phyloP scores from a whole-genome alignment of 495 filamentous ascomycete species.

The Aspergillus campestris region DNA sequence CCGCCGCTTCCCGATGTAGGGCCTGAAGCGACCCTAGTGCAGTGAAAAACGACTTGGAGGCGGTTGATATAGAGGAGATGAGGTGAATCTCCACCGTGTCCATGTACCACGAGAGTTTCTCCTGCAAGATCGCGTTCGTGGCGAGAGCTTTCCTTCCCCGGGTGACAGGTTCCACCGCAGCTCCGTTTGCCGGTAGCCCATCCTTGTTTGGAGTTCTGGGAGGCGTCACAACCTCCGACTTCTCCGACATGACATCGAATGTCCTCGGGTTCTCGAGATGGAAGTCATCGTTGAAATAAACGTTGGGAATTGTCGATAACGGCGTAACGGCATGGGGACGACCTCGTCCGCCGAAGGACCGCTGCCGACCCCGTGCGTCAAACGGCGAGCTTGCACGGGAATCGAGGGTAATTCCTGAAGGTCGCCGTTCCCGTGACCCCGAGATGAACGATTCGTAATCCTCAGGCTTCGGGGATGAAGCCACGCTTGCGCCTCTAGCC shows the following conservation, averaged over 20 bases:
- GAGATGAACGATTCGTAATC: slow-evolving; percentile 29
- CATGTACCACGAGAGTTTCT: slow-evolving; percentile 99
- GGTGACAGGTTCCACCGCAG: slow-evolving; percentile 42
- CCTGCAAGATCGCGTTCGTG: slow-evolving; percentile 96
- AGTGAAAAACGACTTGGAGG: slow-evolving; percentile 93
- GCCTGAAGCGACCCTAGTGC: slow-evolving; percentile 86
- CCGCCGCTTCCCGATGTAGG: slow-evolving; percentile 83
- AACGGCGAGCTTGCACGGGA: slow-evolving; percentile 36
- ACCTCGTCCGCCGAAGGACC: slow-evolving; percentile 26
- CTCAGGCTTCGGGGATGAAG: slow-evolving; percentile 23
- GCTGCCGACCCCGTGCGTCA: slow-evolving; percentile 25
- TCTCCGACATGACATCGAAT: slow-evolving; percentile 94
- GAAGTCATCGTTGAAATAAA: slow-evolving; percentile 95
- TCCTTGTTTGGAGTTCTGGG: slow-evolving; percentile 47
- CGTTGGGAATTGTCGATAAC: slow-evolving; percentile 78
- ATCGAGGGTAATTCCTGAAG: slow-evolving; percentile 26
- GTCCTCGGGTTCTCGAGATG: slow-evolving; percentile 93
- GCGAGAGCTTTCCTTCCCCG: slow-evolving; percentile 73
- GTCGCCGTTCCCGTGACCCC: slow-evolving; percentile 30
- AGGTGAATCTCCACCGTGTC: slow-evolving; percentile 97
- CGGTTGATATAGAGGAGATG: slow-evolving; percentile 90
- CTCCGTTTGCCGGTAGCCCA: slow-evolving; percentile 52
- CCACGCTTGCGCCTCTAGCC: slow-evolving; percentile 18
- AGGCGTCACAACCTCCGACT: slow-evolving; percentile 81
- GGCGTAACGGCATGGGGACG: slow-evolving; percentile 65